Conservation (phyloP, 345 rosid species). For the Streptanthus diversifolius region DNA sequence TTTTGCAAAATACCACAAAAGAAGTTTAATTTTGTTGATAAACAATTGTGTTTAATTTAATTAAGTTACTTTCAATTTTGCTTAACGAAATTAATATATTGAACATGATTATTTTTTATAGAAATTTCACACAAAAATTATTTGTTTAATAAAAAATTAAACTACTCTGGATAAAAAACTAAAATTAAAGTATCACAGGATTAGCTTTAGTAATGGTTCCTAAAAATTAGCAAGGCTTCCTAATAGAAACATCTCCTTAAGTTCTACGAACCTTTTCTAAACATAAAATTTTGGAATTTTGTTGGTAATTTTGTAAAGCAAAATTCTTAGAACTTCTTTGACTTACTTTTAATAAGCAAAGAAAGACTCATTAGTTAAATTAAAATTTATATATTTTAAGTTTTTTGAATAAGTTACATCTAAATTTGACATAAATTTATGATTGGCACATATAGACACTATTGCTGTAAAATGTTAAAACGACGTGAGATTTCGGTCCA, state of each 20-base stretch:
- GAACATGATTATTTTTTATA: no score
- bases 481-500: no score
- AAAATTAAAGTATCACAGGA: not conserved
- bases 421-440: no score
- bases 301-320: not conserved
- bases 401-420: not conserved
- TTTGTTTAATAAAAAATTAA: no score
- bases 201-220: not conserved
- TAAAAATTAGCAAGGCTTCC: not conserved
- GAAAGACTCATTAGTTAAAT: no score
- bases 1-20: not conserved
- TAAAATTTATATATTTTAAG: no score
- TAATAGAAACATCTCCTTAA: not conserved
- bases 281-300: not conserved
- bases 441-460: no score
- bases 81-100: not conserved
- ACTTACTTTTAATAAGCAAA: not conserved
- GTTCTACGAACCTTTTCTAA: not conserved
- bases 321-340: not conserved
- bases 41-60: not conserved
- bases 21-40: not conserved
- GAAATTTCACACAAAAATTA: not conserved
- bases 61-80: not conserved
- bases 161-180: not conserved
- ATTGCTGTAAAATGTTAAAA: no score